Conservation (phyloP, 1,284 basidiomycete species). For the Ustilago shanxiensis region DNA sequence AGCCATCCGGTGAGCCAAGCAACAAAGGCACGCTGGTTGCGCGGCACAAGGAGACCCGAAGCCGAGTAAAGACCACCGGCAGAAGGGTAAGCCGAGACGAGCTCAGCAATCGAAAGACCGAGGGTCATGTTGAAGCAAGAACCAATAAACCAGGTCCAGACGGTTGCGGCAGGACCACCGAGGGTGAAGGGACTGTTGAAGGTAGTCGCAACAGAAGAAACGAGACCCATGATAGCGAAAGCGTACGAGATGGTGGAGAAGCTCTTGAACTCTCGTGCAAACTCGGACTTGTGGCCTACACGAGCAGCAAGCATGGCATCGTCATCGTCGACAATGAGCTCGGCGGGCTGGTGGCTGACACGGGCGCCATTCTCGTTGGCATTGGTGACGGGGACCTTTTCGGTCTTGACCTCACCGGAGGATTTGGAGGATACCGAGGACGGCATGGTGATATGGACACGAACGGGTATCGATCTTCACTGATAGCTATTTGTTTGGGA, state of each 20-base stretch:
- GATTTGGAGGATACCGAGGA: slow-evolving; percentile 46
- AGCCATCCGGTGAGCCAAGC: slow-evolving; percentile 79
- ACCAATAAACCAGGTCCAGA: slow-evolving; percentile 69
- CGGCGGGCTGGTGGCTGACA: slow-evolving; percentile 49
- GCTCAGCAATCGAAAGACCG: slow-evolving; percentile 67
- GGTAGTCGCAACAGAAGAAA: slow-evolving; percentile 68
- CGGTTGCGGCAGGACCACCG: slow-evolving; percentile 63
- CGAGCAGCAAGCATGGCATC: slow-evolving; percentile 62
- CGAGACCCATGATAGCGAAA: slow-evolving; percentile 68
- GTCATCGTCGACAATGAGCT: slow-evolving; percentile 57
- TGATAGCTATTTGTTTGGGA: slow-evolving; percentile 4
- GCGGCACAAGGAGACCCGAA: slow-evolving; percentile 66
- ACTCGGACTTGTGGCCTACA: slow-evolving; percentile 67
- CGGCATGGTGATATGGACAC: slow-evolving; percentile 26
- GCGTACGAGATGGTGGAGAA: slow-evolving; percentile 69
- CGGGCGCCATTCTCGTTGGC: slow-evolving; percentile 44
- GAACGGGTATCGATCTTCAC: background rate
- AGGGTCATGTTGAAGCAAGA: slow-evolving; percentile 67
- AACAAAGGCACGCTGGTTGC: slow-evolving; percentile 71
- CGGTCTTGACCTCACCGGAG: slow-evolving; percentile 38
- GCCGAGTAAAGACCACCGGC: slow-evolving; percentile 80
- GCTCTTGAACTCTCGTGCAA: slow-evolving; percentile 68
- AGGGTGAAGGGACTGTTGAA: slow-evolving; percentile 66
- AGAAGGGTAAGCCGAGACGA: slow-evolving; percentile 79
- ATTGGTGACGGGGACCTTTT: slow-evolving; percentile 27